These are phyloP conservation scores for Penicillium thymicola DNA, from an alignment of 2,329 filamentous ascomycete species.

Conservation along the genomic window DNA sequence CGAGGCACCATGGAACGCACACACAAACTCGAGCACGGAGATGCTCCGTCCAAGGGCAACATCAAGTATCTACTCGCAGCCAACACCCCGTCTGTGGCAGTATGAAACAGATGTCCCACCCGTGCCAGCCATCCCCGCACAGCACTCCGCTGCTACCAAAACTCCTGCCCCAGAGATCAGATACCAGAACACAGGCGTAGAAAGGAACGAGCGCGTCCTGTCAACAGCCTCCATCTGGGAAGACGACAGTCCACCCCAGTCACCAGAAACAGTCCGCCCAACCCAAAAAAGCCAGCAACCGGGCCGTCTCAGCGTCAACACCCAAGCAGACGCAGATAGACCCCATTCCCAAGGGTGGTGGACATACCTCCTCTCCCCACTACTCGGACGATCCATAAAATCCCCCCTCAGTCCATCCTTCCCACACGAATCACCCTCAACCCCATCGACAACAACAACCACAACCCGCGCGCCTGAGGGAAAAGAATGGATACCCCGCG, in stretches of 20 bases:
- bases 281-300: constrained; percentile 14
- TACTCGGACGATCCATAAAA: constrained; percentile 32
- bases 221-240: constrained; percentile 40
- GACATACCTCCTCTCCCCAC: constrained; percentile 47
- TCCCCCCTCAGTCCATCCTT: constrained; percentile 26
- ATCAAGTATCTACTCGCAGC: constrained; percentile 47
- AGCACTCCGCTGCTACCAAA: constrained; percentile 24
- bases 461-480: constrained; percentile 9
- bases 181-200: constrained; percentile 7
- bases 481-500: constrained; percentile 26
- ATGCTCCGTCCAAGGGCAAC: constrained; percentile 30
- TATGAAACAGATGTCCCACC: constrained; percentile 35
- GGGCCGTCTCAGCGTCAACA: constrained; percentile 32
- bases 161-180: constrained; percentile 4
- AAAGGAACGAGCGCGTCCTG: constrained; percentile 20
- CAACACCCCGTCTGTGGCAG: constrained; percentile 30
- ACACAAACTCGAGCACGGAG: constrained; percentile 23
- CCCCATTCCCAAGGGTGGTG: constrained; percentile 50
- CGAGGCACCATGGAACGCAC: constrained; percentile 33
- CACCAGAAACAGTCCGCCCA: constrained; percentile 7
- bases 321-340: constrained; percentile 29
- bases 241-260: constrained; percentile 25
- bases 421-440: constrained; percentile 8
- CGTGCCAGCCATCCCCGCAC: constrained; percentile 40
- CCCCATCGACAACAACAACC: not conserved